phyloP scores from a whole-genome alignment of 208 protist species.

The Leishmania gerbilli region DNA sequence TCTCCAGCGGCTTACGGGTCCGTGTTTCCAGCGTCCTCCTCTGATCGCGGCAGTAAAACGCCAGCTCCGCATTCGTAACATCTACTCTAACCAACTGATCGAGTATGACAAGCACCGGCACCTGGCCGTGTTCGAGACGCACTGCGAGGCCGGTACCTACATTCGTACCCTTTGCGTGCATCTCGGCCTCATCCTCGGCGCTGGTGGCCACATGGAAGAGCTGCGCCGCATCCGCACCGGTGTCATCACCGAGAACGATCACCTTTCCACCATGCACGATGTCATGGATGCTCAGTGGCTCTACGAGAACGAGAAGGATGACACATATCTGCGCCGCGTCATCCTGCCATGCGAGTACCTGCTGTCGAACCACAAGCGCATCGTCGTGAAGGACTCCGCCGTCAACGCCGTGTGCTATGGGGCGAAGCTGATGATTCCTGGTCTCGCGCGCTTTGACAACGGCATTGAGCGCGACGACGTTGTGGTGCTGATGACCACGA shows the following conservation, averaged over 20 bases:
- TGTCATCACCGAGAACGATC: constrained; percentile 93
- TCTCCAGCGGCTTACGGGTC: constrained; percentile 97
- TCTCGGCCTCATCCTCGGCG: constrained; percentile 98
- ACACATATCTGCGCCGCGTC: constrained; percentile 96
- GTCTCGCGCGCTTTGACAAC: constrained; percentile 97
- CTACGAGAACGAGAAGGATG: constrained; percentile 97
- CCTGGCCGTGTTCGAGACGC: constrained; percentile 98
- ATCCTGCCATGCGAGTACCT: constrained; percentile 98
- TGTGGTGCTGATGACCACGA: constrained; percentile 99
- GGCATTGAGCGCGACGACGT: constrained; percentile 97
- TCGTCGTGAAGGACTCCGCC: constrained; percentile 99
- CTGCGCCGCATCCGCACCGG: constrained; percentile 98
- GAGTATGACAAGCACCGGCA: constrained; percentile 98
- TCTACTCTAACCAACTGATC: constrained; percentile 98
- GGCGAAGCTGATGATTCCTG: constrained; percentile 99
- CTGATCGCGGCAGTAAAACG: constrained; percentile 98
- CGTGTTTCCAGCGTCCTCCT: constrained; percentile 99
- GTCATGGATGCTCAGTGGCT: constrained; percentile 99
- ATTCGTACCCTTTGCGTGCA: constrained; percentile 99
- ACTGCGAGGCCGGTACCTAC: constrained; percentile 99
- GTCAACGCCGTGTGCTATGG: constrained; percentile 99
- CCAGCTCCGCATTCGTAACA: constrained; percentile 98
- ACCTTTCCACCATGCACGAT: constrained; percentile 99
- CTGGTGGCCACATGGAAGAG: constrained; percentile 99
- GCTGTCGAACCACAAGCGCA: constrained; percentile 97